A percentile compares a stretch with the other conserved stretches of the same genome.
Conservation (phyloP, 2,329 filamentous ascomycete genomes). For the Epichloe amarillans region DNA sequence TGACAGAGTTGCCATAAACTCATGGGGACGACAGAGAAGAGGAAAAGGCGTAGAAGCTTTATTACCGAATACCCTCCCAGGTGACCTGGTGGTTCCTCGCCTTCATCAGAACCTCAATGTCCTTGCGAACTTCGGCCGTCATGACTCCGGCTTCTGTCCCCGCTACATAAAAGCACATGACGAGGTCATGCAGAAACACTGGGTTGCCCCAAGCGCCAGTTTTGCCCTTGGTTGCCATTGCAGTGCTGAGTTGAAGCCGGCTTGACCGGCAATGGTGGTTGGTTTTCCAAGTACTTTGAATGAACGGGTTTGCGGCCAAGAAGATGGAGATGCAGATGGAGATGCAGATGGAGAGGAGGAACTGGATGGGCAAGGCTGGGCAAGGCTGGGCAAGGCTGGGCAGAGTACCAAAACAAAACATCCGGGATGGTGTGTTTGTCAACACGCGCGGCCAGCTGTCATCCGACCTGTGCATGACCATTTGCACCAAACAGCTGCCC, state of each 20-base stretch:
- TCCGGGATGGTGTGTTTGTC: neutral
- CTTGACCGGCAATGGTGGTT: neutral
- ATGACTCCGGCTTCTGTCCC: conserved; percentile 16
- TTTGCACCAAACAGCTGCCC: neutral
- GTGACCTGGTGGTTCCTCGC: conserved; percentile 21
- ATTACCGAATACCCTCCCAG: conserved; percentile 34
- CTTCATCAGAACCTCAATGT: conserved; percentile 21
- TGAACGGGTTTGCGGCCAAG: no score
- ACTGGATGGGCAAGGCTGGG: no score
- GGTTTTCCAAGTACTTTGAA: no score
- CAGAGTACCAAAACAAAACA: no score
- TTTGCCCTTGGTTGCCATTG: neutral
- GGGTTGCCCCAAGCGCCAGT: conserved; percentile 8
- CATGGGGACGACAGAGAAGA: neutral
- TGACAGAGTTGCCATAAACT: no score
- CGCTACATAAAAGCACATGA: conserved; percentile 19
- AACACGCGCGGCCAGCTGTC: neutral
- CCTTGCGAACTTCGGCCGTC: conserved; percentile 15
- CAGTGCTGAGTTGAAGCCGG: neutral
- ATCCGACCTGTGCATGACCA: neutral
- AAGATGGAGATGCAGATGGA: no score
- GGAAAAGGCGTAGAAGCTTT: conserved; percentile 3
- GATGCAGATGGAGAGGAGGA: no score
- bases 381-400: no score
- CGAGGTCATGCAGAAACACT: conserved; percentile 21